phyloP scores from a whole-genome alignment of 495 filamentous ascomycete genomes.

The Aspergillus baeticus region DNA sequence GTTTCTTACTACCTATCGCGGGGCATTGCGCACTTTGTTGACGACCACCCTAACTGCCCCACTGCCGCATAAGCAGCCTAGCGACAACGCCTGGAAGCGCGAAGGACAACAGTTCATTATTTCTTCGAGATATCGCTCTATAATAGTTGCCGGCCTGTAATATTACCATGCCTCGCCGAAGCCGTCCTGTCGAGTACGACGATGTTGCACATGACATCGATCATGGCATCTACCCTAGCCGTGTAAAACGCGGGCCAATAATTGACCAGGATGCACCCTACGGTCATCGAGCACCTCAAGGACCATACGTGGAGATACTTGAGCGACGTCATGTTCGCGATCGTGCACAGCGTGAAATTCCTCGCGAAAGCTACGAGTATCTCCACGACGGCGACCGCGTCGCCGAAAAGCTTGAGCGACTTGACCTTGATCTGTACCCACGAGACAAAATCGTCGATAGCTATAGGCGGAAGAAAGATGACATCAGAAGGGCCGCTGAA shows the following conservation, averaged over 20 bases:
- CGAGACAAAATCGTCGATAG: neutral
- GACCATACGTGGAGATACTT: conserved; percentile 26
- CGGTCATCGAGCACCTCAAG: conserved; percentile 27
- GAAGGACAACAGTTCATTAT: neutral
- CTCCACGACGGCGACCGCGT: neutral
- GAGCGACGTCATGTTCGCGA: conserved; percentile 34
- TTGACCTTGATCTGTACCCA: conserved; percentile 23
- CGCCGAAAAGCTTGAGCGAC: conserved; percentile 14
- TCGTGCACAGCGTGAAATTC: conserved; percentile 26
- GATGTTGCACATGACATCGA: conserved; percentile 31
- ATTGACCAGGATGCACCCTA: conserved; percentile 25
- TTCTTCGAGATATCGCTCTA: too few species aligned
- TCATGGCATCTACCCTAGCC: conserved; percentile 16
- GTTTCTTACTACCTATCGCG: neutral
- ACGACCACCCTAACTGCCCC: neutral
- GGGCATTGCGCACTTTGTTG: neutral
- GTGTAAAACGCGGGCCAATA: conserved; percentile 19
- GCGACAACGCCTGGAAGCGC: neutral
- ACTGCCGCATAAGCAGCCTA: neutral
- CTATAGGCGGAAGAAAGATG: neutral
- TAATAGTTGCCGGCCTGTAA: neutral
- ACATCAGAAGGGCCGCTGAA: neutral
- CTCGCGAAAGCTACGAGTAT: conserved; percentile 18
- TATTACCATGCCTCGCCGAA: conserved; percentile 36
- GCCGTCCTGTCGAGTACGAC: conserved; percentile 30